These are phyloP conservation scores for Cochlearia excelsa DNA, from an alignment of 345 rosid genomes.

Conservation along the genomic window DNA sequence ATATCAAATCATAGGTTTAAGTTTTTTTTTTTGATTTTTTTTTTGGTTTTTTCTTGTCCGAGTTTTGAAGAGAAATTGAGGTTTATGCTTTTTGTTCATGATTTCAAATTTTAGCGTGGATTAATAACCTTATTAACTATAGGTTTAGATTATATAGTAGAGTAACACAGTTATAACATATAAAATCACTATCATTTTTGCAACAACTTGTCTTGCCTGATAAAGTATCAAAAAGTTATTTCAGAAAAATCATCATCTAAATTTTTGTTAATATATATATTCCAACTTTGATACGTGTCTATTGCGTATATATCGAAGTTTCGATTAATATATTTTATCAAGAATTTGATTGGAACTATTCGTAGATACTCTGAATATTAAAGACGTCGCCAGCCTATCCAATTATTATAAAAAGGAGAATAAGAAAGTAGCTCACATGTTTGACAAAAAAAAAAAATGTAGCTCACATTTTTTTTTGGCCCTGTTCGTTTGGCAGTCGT, in stretches of 20 bases:
- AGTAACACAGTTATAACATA: too few species aligned
- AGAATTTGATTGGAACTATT: conserved; percentile 17
- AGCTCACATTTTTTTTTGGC: too few species aligned
- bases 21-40: neutral
- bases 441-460: neutral
- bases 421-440: conserved; percentile 16
- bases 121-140: neutral
- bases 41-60: conserved; percentile 21
- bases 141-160: neutral
- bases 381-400: conserved; percentile 26
- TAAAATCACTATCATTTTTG: too few species aligned
- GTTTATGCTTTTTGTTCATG: conserved; percentile 14
- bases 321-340: neutral
- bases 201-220: too few species aligned
- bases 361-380: conserved; percentile 21
- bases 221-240: too few species aligned
- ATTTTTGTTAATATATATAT: too few species aligned
- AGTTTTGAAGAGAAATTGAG: conserved; percentile 20
- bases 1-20: conserved; percentile 15
- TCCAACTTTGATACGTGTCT: too few species aligned
- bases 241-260: too few species aligned
- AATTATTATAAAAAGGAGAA: conserved; percentile 20
- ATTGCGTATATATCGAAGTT: too few species aligned
- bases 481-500: too few species aligned
- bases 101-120: conserved; percentile 1